phyloP scores from a whole-genome alignment of 345 rosid genomes.

The Populus alba region DNA sequence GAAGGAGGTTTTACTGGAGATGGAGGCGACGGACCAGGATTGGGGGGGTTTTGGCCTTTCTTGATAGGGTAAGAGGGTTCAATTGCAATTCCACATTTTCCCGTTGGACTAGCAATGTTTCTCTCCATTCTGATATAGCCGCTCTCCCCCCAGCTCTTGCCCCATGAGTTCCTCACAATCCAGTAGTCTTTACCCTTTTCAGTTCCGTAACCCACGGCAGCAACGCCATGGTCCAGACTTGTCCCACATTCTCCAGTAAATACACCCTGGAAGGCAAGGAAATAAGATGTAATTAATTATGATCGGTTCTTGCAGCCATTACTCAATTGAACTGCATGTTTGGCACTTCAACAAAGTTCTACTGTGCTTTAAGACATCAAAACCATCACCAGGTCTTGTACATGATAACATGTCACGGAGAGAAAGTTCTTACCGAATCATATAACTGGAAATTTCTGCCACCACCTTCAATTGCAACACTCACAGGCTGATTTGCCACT shows the following conservation, averaged over 20 bases:
- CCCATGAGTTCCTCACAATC: slow-evolving; percentile 91
- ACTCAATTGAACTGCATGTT: no score
- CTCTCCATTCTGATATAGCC: slow-evolving; percentile 80
- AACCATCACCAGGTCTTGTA: no score
- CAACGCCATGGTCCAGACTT: slow-evolving; percentile 80
- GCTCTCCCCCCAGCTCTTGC: slow-evolving; percentile 69
- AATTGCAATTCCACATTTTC: slow-evolving; percentile 88
- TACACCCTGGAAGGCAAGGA: slow-evolving; percentile 50
- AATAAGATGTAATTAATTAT: no score
- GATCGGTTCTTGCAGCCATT: no score
- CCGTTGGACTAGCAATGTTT: slow-evolving; percentile 39
- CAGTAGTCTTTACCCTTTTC: slow-evolving; percentile 74
- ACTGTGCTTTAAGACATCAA: no score
- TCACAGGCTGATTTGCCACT: slow-evolving; percentile 71
- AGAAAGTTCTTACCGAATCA: slow-evolving; percentile 46
- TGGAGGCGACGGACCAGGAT: slow-evolving; percentile 96
- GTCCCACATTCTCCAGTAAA: slow-evolving; percentile 77
- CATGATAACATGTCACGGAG: background rate
- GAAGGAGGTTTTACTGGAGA: slow-evolving; percentile 74
- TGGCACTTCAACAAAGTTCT: no score
- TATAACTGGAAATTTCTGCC: slow-evolving; percentile 83
- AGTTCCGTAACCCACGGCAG: slow-evolving; percentile 84
- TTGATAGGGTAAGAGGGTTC: slow-evolving; percentile 86
- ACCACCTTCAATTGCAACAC: slow-evolving; percentile 83
- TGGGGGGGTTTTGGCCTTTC: slow-evolving; percentile 79